Evolutionary conservation across 2,329 filamentous ascomycete genomes (phyloP).

Genomic region (Mycocentrospora acerina): DNA sequence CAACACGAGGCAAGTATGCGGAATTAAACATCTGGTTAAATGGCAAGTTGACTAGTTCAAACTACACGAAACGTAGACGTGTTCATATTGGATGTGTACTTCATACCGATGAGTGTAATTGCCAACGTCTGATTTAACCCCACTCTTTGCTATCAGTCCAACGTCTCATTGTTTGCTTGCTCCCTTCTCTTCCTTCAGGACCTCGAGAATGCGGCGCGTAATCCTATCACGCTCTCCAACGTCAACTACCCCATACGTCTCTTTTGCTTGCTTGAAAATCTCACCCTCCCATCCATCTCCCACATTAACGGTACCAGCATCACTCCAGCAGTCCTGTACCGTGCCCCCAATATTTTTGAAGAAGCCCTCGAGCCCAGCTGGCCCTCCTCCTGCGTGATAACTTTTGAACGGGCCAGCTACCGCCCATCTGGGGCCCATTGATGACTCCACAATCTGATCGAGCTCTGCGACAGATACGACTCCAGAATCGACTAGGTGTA

Average conservation of each 20-base stretch:
- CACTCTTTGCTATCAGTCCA: too few species aligned
- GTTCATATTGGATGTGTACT: too few species aligned
- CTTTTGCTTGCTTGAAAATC: slow-evolving; percentile 49
- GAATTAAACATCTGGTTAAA: too few species aligned
- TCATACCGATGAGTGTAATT: too few species aligned
- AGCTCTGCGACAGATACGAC: slow-evolving; percentile 56
- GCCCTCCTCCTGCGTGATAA: slow-evolving; percentile 61
- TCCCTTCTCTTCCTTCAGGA: slow-evolving; percentile 35
- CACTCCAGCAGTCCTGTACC: slow-evolving; percentile 57
- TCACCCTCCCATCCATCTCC: slow-evolving; percentile 50
- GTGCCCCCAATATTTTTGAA: slow-evolving; percentile 59
- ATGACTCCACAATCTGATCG: slow-evolving; percentile 48
- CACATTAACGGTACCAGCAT: slow-evolving; percentile 47
- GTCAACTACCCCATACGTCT: slow-evolving; percentile 51
- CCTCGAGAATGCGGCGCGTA: slow-evolving; percentile 46
- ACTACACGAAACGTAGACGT: too few species aligned
- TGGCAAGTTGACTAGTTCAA: too few species aligned
- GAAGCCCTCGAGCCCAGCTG: slow-evolving; percentile 54
- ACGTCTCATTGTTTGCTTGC: too few species aligned
- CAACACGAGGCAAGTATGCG: too few species aligned
- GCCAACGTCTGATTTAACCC: too few species aligned
- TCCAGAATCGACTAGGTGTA: slow-evolving; percentile 54
- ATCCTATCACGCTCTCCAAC: slow-evolving; percentile 44
- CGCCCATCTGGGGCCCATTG: slow-evolving; percentile 29
- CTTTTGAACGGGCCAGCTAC: slow-evolving; percentile 57